Conservation (phyloP, 805 yeast genomes). For the Pichia kluyveri region DNA sequence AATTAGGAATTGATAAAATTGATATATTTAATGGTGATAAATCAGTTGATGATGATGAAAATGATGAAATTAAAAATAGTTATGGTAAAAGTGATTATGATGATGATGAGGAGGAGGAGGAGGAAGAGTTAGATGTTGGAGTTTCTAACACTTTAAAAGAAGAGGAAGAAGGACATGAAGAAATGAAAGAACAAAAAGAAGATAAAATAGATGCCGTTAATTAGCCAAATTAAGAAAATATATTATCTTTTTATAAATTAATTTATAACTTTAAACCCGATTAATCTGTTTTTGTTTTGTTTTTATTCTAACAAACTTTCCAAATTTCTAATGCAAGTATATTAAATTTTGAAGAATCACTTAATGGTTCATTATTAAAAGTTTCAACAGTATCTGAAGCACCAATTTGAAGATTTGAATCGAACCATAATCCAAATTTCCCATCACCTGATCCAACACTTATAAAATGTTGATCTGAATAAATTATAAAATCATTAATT, state of each 20-base stretch:
- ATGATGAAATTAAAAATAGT: neutral
- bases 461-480: slow-evolving; percentile 67
- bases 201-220: too few relatives aligned
- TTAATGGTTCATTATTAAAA: slow-evolving; percentile 78
- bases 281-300: neutral
- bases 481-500: slow-evolving; percentile 73
- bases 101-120: neutral
- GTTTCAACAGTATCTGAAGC: slow-evolving; percentile 74
- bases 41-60: neutral
- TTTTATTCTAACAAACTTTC: slow-evolving; percentile 40
- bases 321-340: slow-evolving; percentile 78
- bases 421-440: slow-evolving; percentile 86
- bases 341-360: slow-evolving; percentile 47
- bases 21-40: slow-evolving; percentile 5
- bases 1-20: slow-evolving; percentile 19
- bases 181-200: too few relatives aligned
- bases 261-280: too few relatives aligned
- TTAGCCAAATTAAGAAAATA: too few relatives aligned
- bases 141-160: too few relatives aligned
- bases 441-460: slow-evolving; percentile 92
- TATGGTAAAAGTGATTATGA: neutral
- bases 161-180: neutral
- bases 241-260: too few relatives aligned
- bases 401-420: slow-evolving; percentile 63
- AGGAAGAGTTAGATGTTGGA: neutral